These are phyloP conservation scores for Marasmius tenuissimus DNA, from an alignment of 1,284 basidiomycete genomes.

Conservation along the genomic window DNA sequence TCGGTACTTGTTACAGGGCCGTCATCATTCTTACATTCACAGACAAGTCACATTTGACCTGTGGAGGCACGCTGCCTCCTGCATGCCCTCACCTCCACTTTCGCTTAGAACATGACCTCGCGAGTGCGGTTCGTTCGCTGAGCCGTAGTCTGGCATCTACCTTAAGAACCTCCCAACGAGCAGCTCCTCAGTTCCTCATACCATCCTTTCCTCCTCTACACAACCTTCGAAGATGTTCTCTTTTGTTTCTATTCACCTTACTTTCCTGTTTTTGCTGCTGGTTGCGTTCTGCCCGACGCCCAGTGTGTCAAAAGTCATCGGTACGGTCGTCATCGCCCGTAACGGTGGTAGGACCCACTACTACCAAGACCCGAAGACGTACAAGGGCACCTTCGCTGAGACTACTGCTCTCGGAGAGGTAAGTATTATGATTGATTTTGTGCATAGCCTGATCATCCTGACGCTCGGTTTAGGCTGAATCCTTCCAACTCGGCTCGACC, in stretches of 20 bases:
- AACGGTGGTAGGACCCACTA: slow-evolving; percentile 79
- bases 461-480: slow-evolving; percentile 54
- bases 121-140: not conserved
- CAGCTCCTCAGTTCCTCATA: not conserved
- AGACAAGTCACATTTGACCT: not conserved
- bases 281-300: slow-evolving; percentile 17
- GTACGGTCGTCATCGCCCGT: slow-evolving; percentile 79
- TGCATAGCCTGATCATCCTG: slow-evolving; percentile 1
- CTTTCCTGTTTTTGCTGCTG: slow-evolving; percentile 12
- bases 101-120: not conserved
- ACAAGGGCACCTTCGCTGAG: slow-evolving; percentile 69
- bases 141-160: slow-evolving; percentile 1
- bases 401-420: slow-evolving; percentile 86
- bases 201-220: not conserved
- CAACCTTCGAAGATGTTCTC: not conserved
- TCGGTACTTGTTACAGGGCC: not conserved
- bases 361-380: slow-evolving; percentile 71
- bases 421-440: slow-evolving; percentile 23
- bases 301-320: slow-evolving; percentile 68
- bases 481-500: slow-evolving; percentile 67
- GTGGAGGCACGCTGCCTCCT: not conserved
- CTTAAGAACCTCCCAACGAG: not conserved
- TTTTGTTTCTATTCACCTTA: not conserved
- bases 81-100: not conserved
- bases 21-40: not conserved